Evolutionary conservation across 208 protist species (phyloP).

Genomic region (Borovskyia barvae): DNA sequence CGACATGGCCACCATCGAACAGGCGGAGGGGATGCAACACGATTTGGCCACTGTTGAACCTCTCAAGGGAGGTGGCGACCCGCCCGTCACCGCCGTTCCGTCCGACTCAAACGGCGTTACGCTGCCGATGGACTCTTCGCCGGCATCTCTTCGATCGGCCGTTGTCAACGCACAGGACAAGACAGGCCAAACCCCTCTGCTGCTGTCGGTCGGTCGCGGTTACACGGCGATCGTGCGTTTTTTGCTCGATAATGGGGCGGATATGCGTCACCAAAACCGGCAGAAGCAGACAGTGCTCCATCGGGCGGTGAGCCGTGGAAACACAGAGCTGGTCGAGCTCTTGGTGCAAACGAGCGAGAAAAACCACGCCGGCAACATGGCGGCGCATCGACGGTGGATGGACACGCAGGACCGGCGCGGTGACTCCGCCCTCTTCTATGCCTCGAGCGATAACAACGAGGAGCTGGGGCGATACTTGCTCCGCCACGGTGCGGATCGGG

Average conservation of each 20-base stretch:
- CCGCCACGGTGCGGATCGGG: conserved; percentile 73
- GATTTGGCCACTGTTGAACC: too few relatives aligned
- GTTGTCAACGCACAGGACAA: conserved; percentile 55
- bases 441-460: conserved; percentile 90
- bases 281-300: conserved; percentile 82
- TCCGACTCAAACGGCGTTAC: neutral
- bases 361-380: conserved; percentile 23
- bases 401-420: conserved; percentile 80
- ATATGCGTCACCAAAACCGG: conserved; percentile 62
- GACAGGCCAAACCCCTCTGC: conserved; percentile 70
- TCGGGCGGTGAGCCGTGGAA: conserved; percentile 67
- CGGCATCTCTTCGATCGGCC: neutral
- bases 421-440: conserved; percentile 90
- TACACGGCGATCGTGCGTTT: conserved; percentile 49
- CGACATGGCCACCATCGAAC: neutral
- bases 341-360: conserved; percentile 64
- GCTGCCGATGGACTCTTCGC: neutral
- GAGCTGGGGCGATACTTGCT: conserved; percentile 83
- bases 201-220: conserved; percentile 63
- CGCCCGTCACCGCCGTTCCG: neutral
- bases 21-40: too few relatives aligned
- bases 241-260: conserved; percentile 66
- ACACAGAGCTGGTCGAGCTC: conserved; percentile 74
- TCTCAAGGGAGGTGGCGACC: neutral
- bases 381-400: conserved; percentile 65